Evolutionary conservation across 2,329 filamentous ascomycete species (phyloP), one percentile per base, ranked within the genome.

Genomic region (Blumeriella jaapii): DNA sequence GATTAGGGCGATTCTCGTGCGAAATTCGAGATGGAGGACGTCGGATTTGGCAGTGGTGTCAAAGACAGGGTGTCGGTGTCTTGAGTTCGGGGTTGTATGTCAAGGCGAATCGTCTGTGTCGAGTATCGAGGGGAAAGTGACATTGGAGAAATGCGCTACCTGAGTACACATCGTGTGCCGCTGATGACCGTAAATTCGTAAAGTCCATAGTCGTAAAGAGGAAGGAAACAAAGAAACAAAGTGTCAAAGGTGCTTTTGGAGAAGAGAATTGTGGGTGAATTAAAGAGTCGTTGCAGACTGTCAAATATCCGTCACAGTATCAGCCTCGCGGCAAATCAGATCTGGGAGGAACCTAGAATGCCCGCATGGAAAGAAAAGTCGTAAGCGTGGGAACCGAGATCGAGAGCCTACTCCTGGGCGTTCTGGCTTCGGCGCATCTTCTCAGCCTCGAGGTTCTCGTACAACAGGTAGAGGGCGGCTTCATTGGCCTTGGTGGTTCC

Each of bases 381-480:
- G 41, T 45, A 40, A 40, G 41, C 38, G 20, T 18, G 31, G 38
- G 38, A 41, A 39, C 36, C 31, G 32, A 33, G 38, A 28, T 15
- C 20, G 22, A 13, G 16, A 6, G n/a, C 28, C 45, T 53, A 57
- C 23, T 57, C 53, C 47, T 57, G 54, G 34, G 49, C 31, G 34
- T 42, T 67, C 63, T 93, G 82, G 68, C 85, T 93, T 59, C 91
- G 84, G 54, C 91, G 85, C 78, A 93, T 93, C 74, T 98, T 98
- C 69, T 98, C 91, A 11, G 87, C 89, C 66, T 98, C 91, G 33
- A 98, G 75, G 62, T 98, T 98, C 70, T 98, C 91, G 59, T 98
- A 98, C 45, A 98, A 69, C 35, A 98, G 77, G 62, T 94, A 95
- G 17, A 98, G 70, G 4, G 91, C 91, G 51, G 86, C 89, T 64